Percentiles rank a stretch among this genome's conserved stretches.
Conservation (phyloP, 805 yeast genomes). For the Ogataea trehalophila region DNA sequence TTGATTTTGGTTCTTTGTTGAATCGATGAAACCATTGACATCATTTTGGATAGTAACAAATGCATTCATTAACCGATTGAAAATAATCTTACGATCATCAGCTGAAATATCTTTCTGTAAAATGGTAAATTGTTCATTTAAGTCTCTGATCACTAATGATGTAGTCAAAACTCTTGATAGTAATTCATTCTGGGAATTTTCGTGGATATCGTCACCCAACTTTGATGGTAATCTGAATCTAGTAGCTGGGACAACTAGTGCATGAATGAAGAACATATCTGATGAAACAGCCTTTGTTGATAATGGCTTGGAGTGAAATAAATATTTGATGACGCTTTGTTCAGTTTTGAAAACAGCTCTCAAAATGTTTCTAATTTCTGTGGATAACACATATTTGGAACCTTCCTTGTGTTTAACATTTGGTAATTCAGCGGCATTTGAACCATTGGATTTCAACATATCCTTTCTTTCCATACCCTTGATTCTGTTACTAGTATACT, state of each 20-base stretch:
- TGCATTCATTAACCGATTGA: conserved; percentile 90
- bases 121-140: conserved; percentile 75
- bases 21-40: conserved; percentile 89
- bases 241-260: conserved; percentile 92
- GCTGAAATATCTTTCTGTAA: conserved; percentile 56
- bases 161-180: conserved; percentile 77
- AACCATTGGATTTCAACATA: conserved; percentile 43
- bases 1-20: conserved; percentile 78
- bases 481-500: conserved; percentile 71
- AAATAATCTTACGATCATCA: conserved; percentile 70
- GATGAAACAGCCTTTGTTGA: conserved; percentile 46
- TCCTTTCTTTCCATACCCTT: conserved; percentile 74
- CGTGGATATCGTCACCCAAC: conserved; percentile 94
- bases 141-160: conserved; percentile 75
- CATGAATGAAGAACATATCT: conserved; percentile 86
- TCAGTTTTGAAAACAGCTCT: conserved; percentile 73
- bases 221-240: conserved; percentile 96
- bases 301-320: conserved; percentile 80
- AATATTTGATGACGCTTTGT: conserved; percentile 56
- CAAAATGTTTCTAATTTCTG: conserved; percentile 79
- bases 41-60: conserved; percentile 94
- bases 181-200: conserved; percentile 87
- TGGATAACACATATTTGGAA: conserved; percentile 79
- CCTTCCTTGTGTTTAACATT: conserved; percentile 60
- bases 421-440: conserved; percentile 34